These are phyloP conservation scores for Gonium pectorale DNA, from an alignment of 139 green algal species.

Conservation along the genomic window DNA sequence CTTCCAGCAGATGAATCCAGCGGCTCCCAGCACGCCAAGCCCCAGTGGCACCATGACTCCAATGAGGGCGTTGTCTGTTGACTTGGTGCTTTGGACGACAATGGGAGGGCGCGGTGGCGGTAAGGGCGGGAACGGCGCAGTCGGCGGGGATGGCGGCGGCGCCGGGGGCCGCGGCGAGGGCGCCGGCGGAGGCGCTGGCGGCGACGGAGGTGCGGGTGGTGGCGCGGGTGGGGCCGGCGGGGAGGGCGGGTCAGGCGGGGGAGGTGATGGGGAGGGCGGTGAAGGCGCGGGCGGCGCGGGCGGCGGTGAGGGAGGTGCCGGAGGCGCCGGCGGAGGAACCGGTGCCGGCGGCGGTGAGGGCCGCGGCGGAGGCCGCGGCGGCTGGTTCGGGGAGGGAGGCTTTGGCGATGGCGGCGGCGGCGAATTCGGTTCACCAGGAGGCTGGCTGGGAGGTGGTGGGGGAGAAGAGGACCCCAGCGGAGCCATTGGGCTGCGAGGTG, in stretches of 20 bases:
- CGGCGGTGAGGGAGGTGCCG: background rate
- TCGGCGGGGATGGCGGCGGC: background rate
- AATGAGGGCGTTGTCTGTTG: slow-evolving; percentile 19
- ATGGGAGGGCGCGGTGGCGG: slow-evolving; percentile 22
- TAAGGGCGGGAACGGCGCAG: background rate
- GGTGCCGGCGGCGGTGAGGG: background rate
- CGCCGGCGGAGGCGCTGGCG: background rate
- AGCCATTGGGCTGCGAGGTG: background rate
- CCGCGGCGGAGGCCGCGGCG: background rate
- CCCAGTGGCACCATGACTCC: slow-evolving; percentile 30
- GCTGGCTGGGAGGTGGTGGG: background rate
- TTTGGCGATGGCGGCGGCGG: background rate
- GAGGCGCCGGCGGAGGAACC: background rate
- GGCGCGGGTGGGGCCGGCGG: background rate
- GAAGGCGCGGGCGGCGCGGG: background rate
- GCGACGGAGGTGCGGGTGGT: background rate
- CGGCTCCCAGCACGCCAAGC: background rate
- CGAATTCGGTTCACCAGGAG: background rate
- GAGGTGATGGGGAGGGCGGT: background rate
- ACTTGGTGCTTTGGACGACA: background rate
- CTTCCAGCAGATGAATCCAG: slow-evolving; percentile 10
- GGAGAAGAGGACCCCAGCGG: background rate
- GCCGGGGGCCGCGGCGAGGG: background rate
- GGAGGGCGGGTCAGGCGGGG: background rate
- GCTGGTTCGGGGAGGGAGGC: background rate